These are phyloP conservation scores for Colletotrichum musae DNA, from an alignment of 2,329 filamentous ascomycete genomes.

Conservation along the genomic window DNA sequence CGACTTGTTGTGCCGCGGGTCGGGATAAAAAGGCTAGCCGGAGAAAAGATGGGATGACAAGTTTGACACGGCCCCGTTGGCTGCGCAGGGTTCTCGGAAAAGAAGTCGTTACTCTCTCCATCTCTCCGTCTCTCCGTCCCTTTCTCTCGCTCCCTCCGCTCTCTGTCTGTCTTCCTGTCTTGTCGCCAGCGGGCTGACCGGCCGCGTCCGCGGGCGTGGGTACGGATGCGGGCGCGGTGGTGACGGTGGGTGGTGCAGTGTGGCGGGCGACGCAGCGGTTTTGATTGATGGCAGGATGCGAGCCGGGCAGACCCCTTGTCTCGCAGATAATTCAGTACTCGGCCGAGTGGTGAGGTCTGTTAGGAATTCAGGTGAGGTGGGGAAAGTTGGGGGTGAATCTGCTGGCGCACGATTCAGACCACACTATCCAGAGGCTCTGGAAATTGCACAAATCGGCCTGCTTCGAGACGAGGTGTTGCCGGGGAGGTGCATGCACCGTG, in stretches of 20 bases:
- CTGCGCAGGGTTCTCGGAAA: slow-evolving; percentile 13
- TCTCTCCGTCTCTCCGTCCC: background rate
- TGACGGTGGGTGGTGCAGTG: background rate
- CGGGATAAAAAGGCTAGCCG: slow-evolving; percentile 30
- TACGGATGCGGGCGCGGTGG: background rate
- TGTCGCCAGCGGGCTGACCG: too few species aligned
- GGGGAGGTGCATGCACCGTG: slow-evolving; percentile 21
- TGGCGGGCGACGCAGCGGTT: background rate
- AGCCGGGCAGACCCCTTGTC: slow-evolving; percentile 29
- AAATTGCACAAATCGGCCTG: slow-evolving; percentile 27
- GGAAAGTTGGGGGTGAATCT: slow-evolving; percentile 30
- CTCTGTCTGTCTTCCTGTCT: too few species aligned
- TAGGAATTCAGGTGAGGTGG: slow-evolving; percentile 42
- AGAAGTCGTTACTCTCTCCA: background rate
- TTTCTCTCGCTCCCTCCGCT: too few species aligned
- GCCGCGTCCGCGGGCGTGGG: too few species aligned
- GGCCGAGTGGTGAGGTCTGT: slow-evolving; percentile 40
- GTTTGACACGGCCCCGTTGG: slow-evolving; percentile 28
- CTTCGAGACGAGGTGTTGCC: background rate
- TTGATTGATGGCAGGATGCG: slow-evolving; percentile 37
- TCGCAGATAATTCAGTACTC: slow-evolving; percentile 41
- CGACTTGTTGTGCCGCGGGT: slow-evolving; percentile 38
- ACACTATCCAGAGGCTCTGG: slow-evolving; percentile 10
- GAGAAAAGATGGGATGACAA: slow-evolving; percentile 41
- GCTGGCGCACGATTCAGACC: slow-evolving; percentile 36